Evolutionary conservation across 2,329 filamentous ascomycete species (phyloP).

Genomic region (Trichoderma lentiforme): DNA sequence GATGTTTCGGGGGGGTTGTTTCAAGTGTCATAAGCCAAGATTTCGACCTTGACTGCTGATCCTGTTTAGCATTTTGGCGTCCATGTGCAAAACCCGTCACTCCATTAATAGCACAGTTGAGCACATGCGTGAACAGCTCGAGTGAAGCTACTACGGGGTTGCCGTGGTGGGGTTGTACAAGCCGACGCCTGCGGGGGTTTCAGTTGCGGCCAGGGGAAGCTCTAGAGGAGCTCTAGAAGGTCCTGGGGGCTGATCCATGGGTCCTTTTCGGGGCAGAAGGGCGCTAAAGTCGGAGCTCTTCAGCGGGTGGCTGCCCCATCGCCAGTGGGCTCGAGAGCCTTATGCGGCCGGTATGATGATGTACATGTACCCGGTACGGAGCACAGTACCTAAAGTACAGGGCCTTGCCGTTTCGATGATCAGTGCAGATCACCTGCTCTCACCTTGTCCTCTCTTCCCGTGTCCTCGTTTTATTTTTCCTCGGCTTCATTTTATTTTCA

Average conservation of each 20-base stretch:
- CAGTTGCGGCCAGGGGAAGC: neutral
- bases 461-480: neutral
- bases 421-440: neutral
- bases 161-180: neutral
- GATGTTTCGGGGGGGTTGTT: neutral
- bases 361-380: neutral
- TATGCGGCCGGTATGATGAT: neutral
- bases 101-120: neutral
- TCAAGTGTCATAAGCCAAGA: no score
- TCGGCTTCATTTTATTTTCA: neutral
- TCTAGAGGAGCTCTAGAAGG: neutral
- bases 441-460: neutral
- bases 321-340: neutral
- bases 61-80: neutral
- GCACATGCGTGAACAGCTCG: neutral
- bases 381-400: neutral
- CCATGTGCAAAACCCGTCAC: neutral
- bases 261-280: neutral
- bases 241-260: neutral
- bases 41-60: no score
- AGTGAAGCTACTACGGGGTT: neutral
- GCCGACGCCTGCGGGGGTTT: neutral
- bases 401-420: neutral
- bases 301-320: neutral
- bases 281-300: neutral